phyloP scores from a whole-genome alignment of 148 eudicot species.

The Rheum nobile region DNA sequence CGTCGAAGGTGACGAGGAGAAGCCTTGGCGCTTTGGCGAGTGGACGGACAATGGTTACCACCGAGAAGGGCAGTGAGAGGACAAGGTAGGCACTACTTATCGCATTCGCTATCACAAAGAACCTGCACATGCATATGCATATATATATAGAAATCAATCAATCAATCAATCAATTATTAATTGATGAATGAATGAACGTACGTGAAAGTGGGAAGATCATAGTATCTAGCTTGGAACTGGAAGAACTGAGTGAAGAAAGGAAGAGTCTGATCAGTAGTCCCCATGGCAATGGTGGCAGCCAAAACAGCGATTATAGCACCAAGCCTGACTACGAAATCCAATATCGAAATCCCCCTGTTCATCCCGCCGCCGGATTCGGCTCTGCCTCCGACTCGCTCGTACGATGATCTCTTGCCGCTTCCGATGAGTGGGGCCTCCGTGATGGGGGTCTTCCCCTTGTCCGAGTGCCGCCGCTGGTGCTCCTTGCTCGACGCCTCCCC shows the following conservation, averaged over 20 bases:
- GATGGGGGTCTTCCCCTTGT: conserved; percentile 37
- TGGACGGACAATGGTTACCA: conserved; percentile 32
- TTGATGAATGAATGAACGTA: not conserved
- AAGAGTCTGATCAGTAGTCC: conserved; percentile 42
- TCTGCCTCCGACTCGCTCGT: not conserved
- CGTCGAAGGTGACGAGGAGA: conserved; percentile 30
- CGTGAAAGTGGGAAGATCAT: conserved; percentile 41
- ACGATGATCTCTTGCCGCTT: conserved; percentile 9
- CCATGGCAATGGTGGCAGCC: conserved; percentile 42
- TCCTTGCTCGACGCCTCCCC: conserved; percentile 4
- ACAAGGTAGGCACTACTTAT: conserved; percentile 27
- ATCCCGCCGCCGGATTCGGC: not conserved
- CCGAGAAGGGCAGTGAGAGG: conserved; percentile 41
- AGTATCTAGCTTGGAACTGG: conserved; percentile 46
- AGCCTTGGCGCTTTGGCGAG: conserved; percentile 20
- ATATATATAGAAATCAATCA: not conserved
- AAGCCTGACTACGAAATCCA: conserved; percentile 39
- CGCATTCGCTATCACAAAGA: conserved; percentile 34
- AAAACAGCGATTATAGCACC: conserved; percentile 29
- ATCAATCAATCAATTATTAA: not conserved
- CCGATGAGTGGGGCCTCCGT: conserved; percentile 30
- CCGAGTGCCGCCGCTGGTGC: not conserved
- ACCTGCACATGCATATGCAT: conserved; percentile 14
- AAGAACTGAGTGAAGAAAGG: conserved; percentile 59
- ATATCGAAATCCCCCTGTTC: conserved; percentile 1